Base-by-base conservation (phyloP, 495 filamentous ascomycete species). In the Paragyromitra xinjiangensis region DNA sequence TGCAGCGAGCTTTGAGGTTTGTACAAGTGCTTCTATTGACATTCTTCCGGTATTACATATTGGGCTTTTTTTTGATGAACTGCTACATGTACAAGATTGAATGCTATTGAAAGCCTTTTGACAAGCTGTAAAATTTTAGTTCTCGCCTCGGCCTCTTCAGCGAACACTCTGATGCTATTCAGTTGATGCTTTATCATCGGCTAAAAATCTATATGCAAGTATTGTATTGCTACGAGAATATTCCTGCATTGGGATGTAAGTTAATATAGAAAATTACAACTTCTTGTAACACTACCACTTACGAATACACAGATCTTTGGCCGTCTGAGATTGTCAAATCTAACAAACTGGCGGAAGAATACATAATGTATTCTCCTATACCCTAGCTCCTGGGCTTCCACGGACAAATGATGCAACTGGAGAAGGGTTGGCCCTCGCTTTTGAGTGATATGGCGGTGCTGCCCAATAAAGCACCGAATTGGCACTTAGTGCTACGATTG, bases 391-490 rank as follows among this genome's bases (percentile, higher is more conserved):
- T 3, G 50, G 50, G 5, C 24, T 53, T 19, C n/a, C n/a, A n/a
- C 42, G 50, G 48, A 3, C 29, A 61, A 71, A 65, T 14, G 63
- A 65, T 14, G 63, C 63, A 29, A 65, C 63, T 14, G 40, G 63
- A 22, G 40, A 29, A 26, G 63, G 16, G 11, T 12, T 48, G 12
- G 5, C 19, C 8, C 48, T 48, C 6, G 7, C 6, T 14, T 26
- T 65, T 3, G 63, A 48, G 29, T 65, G 63, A n/a, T 64, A 40
- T 2, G 69, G 69, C 2, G 69, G 69, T 6, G 61, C 58, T 6
- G 45, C 1, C n/a, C 58, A 39, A 53, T 71, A 71, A 11, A 71
- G 61, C 12, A 63, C 2, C 0, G 34, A 19, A 64, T 71, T 71
- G 2, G 22, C 1, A 7, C 11, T 14, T 16, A 50, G 16, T 24